Base-by-base conservation (phyloP, 257 asterid genomes). In the Osmanthus fragrans region DNA sequence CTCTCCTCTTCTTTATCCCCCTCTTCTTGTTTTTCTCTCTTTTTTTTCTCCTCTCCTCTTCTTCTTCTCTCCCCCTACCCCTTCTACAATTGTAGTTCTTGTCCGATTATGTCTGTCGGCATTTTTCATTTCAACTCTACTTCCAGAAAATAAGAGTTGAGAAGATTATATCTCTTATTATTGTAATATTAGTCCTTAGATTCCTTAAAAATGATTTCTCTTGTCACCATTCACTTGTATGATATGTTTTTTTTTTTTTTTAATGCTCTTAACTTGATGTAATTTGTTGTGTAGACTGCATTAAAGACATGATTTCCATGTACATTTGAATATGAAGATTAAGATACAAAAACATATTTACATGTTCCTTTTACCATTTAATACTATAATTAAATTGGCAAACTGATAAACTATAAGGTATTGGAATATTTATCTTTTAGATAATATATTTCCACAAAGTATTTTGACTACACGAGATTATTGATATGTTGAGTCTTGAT, bases 171-270 rank as follows among this genome's bases (percentile, higher is more conserved):
- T 37, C 45, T 42, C 29, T 34, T 21, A 71, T 40, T 23, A 69
- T 42, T 30, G 23, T 18, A 21, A 39, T 13, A 34, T 69, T 32
- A 19, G 27, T 69, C 58, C 21, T 47, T 54, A 16, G 69, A 81
- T 81, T 73, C 30, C 76, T 30, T 18, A 42, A 32, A 3, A 70
- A 60, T 37, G 71, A 30, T 34, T 64, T 71, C 27, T 51, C 30
- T 25, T 82, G 49, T 45, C 74, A 64, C 64, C 29, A 8, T 21
- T 58, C 32, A 39, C 75, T 21, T 69, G 75, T 75, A 56, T 60
- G 72, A 80, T n/a, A 72, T 9, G 18, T 33, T 47, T 33, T 36
- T 76, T 30, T 33, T 47, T 33, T 36, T 76, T 30, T 3, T 49
- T 21, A 39, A 65, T 21, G 30, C 66, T 58, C 68, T 64, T 29